Evolutionary conservation across 1,139 yeast species (phyloP).

Genomic region (Suhomyces bribrorum): DNA sequence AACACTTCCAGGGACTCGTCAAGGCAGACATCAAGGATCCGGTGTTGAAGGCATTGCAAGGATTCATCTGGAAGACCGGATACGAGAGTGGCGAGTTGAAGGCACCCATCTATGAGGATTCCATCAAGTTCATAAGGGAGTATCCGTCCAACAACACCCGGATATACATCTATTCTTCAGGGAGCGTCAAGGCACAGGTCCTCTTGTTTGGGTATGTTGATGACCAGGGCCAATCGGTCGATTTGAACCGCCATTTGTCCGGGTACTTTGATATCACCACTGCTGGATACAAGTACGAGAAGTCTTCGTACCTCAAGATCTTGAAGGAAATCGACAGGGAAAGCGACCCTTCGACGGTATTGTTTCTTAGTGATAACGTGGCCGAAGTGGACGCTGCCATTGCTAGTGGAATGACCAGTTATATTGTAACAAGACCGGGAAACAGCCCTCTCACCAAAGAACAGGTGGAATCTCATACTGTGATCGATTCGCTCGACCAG

Average conservation of each 20-base stretch:
- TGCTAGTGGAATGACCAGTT: slow-evolving; percentile 60
- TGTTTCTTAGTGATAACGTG: slow-evolving; percentile 77
- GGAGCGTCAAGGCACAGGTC: slow-evolving; percentile 84
- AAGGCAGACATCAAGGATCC: slow-evolving; percentile 75
- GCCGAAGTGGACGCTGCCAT: slow-evolving; percentile 72
- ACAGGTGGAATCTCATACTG: slow-evolving; percentile 18
- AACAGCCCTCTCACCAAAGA: slow-evolving; percentile 54
- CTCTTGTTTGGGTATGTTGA: slow-evolving; percentile 68
- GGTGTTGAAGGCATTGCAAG: slow-evolving; percentile 75
- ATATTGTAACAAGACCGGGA: slow-evolving; percentile 72
- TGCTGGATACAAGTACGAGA: slow-evolving; percentile 70
- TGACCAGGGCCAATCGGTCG: slow-evolving; percentile 30
- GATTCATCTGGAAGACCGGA: slow-evolving; percentile 79
- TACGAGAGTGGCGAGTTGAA: slow-evolving; percentile 70
- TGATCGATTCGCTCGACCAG: slow-evolving; percentile 10
- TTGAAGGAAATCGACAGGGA: slow-evolving; percentile 42
- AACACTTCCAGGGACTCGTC: slow-evolving; percentile 60
- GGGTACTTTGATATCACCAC: slow-evolving; percentile 87
- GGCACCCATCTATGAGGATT: slow-evolving; percentile 80
- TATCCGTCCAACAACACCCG: slow-evolving; percentile 29
- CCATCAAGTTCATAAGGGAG: slow-evolving; percentile 54
- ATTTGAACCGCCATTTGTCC: slow-evolving; percentile 53
- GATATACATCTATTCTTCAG: slow-evolving; percentile 86
- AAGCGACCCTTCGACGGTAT: slow-evolving; percentile 32
- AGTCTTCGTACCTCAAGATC: slow-evolving; percentile 60